Evolutionary conservation across 1,284 basidiomycete genomes (phyloP).

Genomic region (Rhodotorula mucilaginosa): DNA sequence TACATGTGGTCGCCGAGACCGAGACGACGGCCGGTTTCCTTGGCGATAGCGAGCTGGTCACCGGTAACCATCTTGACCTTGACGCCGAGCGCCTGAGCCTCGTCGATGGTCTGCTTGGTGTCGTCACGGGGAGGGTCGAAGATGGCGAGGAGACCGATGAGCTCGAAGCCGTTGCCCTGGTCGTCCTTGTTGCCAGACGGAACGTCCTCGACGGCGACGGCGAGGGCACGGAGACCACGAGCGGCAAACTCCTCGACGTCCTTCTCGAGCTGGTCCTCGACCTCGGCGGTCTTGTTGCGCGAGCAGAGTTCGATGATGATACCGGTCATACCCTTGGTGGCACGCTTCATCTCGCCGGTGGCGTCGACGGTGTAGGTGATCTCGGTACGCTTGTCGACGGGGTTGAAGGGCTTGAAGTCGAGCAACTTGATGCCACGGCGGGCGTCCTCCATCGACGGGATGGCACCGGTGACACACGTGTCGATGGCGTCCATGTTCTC

Average conservation of each 20-base stretch:
- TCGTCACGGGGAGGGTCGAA: constrained; percentile 97
- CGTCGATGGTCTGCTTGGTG: constrained; percentile 97
- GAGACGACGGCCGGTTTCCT: constrained; percentile 97
- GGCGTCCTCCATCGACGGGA: constrained; percentile 64
- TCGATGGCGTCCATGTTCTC: constrained; percentile 99
- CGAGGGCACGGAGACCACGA: constrained; percentile 96
- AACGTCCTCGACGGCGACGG: constrained; percentile 91
- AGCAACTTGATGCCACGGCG: constrained; percentile 90
- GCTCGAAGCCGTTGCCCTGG: constrained; percentile 92
- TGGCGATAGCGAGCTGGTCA: constrained; percentile 98
- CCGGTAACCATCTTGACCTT: constrained; percentile 99
- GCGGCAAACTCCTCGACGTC: constrained; percentile 93
- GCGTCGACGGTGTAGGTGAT: constrained; percentile 94
- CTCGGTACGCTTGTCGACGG: constrained; percentile 98
- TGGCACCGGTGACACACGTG: constrained; percentile 71
- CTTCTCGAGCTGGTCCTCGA: constrained; percentile 86
- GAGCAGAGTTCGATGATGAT: constrained; percentile 66
- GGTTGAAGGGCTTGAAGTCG: constrained; percentile 99
- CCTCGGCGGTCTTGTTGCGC: constrained; percentile 89
- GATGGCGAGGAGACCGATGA: constrained; percentile 94
- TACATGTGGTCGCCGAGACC: constrained; percentile 97
- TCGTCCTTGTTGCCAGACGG: constrained; percentile 68
- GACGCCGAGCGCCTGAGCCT: constrained; percentile 91
- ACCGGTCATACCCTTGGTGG: constrained; percentile 97
- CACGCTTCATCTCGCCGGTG: constrained; percentile 91